Conservation (phyloP, 768 basidiomycete genomes). For the Trichaptum fuscoviolaceum region DNA sequence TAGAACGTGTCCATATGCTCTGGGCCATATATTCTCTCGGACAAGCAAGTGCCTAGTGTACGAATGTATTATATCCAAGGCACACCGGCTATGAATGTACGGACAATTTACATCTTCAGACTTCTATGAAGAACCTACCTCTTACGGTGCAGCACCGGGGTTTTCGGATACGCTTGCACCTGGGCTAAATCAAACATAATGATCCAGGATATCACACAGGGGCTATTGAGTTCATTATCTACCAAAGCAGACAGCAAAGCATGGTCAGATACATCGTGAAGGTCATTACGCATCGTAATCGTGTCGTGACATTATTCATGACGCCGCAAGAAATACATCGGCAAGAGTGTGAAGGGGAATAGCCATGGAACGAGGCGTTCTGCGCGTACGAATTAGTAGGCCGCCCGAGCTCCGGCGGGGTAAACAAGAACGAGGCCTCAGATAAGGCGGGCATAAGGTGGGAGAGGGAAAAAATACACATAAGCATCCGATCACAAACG, state of each 20-base stretch:
- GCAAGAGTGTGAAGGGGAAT: background rate
- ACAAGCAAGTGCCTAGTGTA: background rate
- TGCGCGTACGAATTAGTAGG: background rate
- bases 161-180: background rate
- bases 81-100: background rate
- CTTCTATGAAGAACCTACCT: background rate
- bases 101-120: background rate
- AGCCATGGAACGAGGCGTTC: background rate
- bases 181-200: background rate
- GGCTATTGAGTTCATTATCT: background rate
- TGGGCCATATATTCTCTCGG: background rate
- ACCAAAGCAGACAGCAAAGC: background rate
- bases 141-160: background rate
- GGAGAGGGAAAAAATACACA: background rate
- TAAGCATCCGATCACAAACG: background rate
- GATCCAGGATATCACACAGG: background rate
- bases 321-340: background rate
- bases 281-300: background rate
- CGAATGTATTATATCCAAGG: background rate
- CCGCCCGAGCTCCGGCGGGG: background rate
- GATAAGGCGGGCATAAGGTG: background rate
- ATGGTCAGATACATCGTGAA: background rate
- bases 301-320: background rate
- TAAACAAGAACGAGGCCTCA: background rate
- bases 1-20: background rate